These are phyloP conservation scores for Lagenidium giganteum DNA, from an alignment of 352 stramenopile genomes.

Conservation along the genomic window DNA sequence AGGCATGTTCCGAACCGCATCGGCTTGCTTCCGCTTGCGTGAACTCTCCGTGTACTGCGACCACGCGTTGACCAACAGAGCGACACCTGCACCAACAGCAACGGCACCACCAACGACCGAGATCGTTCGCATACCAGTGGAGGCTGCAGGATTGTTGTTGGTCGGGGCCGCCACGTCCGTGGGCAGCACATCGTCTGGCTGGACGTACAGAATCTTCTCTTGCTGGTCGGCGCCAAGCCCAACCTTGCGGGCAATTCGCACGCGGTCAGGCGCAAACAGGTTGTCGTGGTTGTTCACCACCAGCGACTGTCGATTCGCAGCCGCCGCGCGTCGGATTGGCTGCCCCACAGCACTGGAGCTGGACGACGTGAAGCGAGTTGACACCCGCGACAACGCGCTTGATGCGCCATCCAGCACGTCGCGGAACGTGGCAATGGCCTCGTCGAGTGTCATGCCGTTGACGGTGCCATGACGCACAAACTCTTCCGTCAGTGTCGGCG, in stretches of 20 bases:
- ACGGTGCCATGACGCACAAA: slow-evolving; percentile 64
- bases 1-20: slow-evolving; percentile 54
- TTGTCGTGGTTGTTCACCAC: slow-evolving; percentile 72
- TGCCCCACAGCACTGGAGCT: slow-evolving; percentile 52
- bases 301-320: slow-evolving; percentile 25
- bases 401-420: slow-evolving; percentile 52
- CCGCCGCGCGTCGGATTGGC: slow-evolving; percentile 13
- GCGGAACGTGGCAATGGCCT: slow-evolving; percentile 62
- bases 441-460: slow-evolving; percentile 66
- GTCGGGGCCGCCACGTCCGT: slow-evolving; percentile 32
- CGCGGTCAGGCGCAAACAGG: slow-evolving; percentile 48
- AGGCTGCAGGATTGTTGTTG: slow-evolving; percentile 5
- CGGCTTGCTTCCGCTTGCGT: slow-evolving; percentile 39
- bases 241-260: slow-evolving; percentile 47
- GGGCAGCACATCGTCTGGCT: slow-evolving; percentile 50
- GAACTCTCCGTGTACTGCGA: slow-evolving; percentile 60
- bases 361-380: slow-evolving; percentile 43
- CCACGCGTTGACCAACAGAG: slow-evolving; percentile 63
- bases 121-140: slow-evolving; percentile 31
- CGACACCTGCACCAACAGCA: slow-evolving; percentile 55
- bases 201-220: slow-evolving; percentile 56
- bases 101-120: slow-evolving; percentile 62
- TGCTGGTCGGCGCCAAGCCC: slow-evolving; percentile 38
- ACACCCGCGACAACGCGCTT: slow-evolving; percentile 38
- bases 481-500: slow-evolving; percentile 44